Conservation (phyloP, 2,329 filamentous ascomycete species). For the Penicillium polonicum region DNA sequence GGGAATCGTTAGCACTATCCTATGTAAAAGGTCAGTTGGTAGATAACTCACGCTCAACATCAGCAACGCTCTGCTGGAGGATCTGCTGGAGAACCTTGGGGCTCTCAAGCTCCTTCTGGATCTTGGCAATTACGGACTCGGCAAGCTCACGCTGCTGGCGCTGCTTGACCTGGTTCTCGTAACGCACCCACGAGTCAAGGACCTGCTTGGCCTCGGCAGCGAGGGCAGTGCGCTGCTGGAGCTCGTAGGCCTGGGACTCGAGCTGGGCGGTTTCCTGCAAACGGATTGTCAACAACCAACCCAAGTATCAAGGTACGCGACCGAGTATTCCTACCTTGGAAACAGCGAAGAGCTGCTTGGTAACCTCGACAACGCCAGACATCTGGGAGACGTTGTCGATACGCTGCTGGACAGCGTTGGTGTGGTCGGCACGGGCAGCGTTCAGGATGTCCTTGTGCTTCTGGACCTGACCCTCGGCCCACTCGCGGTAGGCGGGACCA, state of each 20-base stretch:
- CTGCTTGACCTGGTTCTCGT: constrained; percentile 98
- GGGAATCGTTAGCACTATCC: constrained; percentile 15
- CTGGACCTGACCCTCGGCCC: constrained; percentile 82
- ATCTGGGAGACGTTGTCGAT: constrained; percentile 95
- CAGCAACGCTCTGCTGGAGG: constrained; percentile 89
- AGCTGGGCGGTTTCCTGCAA: constrained; percentile 89
- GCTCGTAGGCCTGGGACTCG: constrained; percentile 93
- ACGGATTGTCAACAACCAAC: constrained; percentile 6
- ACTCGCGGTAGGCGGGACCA: constrained; percentile 86
- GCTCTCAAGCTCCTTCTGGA: constrained; percentile 97
- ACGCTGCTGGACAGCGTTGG: constrained; percentile 87
- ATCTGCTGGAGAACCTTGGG: constrained; percentile 97
- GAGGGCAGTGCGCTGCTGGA: constrained; percentile 93
- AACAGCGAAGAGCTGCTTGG: constrained; percentile 94
- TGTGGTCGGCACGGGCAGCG: constrained; percentile 90
- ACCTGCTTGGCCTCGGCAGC: constrained; percentile 91
- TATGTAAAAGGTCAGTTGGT: neutral
- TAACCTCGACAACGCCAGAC: constrained; percentile 89
- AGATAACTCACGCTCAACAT: constrained; percentile 82
- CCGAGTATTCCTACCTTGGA: constrained; percentile 71
- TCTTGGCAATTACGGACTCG: constrained; percentile 90
- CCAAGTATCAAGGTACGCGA: neutral
- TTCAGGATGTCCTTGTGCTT: constrained; percentile 97
- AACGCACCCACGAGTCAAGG: constrained; percentile 97
- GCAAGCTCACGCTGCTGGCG: constrained; percentile 97